These are phyloP conservation scores for Oryza officinalis DNA, from an alignment of 176 grass and related monocot species.

Conservation along the genomic window DNA sequence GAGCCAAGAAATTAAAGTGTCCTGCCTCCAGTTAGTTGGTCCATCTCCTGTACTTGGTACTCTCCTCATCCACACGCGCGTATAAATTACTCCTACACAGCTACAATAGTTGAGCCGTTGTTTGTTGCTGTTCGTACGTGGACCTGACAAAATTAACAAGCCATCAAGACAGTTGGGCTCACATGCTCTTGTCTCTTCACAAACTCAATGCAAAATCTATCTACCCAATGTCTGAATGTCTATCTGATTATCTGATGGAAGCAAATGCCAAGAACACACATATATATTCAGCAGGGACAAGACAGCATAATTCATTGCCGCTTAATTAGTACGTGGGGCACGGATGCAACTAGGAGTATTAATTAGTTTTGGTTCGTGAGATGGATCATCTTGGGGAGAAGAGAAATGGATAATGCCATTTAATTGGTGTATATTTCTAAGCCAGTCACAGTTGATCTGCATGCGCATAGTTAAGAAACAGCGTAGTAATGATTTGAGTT, in stretches of 20 bases:
- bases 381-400: not conserved
- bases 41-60: not conserved
- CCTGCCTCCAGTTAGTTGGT: not conserved
- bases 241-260: not conserved
- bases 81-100: not conserved
- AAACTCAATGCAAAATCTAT: conserved; percentile 1
- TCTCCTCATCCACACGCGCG: not conserved
- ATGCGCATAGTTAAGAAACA: not conserved
- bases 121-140: not conserved
- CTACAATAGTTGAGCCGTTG: not conserved
- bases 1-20: not conserved
- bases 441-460: not conserved
- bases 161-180: conserved; percentile 9
- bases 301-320: not conserved
- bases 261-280: not conserved
- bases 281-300: not conserved
- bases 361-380: not conserved
- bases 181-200: not conserved
- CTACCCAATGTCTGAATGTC: not conserved
- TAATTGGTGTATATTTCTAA: not conserved
- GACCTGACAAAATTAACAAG: conserved; percentile 2
- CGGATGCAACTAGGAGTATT: not conserved
- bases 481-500: not conserved
- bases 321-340: not conserved
- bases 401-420: not conserved